A percentile compares a stretch with the other conserved stretches of the same genome.
phyloP scores from a whole-genome alignment of 1,139 yeast genomes.

The Candida labiduridarum region DNA sequence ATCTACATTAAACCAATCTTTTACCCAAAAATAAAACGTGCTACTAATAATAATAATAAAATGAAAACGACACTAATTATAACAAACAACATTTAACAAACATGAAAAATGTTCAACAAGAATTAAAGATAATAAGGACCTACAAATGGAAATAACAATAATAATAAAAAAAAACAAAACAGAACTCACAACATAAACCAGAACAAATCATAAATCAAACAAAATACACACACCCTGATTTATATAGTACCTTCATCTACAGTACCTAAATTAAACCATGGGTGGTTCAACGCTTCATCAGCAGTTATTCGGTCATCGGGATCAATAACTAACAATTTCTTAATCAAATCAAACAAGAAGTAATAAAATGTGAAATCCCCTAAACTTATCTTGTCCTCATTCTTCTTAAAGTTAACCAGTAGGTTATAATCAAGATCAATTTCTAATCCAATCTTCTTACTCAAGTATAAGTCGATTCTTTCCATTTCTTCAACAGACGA shows the following conservation, averaged over 20 bases:
- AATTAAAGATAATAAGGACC: not conserved
- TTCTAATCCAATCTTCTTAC: slow-evolving; percentile 41
- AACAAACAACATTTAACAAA: not conserved
- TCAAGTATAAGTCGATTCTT: slow-evolving; percentile 52
- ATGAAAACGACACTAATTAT: not conserved
- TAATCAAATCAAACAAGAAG: slow-evolving; percentile 67
- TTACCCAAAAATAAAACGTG: no score
- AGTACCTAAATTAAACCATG: slow-evolving; percentile 77
- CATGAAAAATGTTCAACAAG: not conserved
- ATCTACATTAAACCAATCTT: not conserved
- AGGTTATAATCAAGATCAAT: slow-evolving; percentile 45
- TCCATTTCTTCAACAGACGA: slow-evolving; percentile 55
- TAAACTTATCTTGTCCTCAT: slow-evolving; percentile 42
- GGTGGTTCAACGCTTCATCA: slow-evolving; percentile 69
- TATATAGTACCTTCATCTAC: slow-evolving; percentile 67
- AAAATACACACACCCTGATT: not conserved
- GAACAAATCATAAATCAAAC: not conserved
- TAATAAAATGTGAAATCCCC: slow-evolving; percentile 75
- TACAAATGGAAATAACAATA: not conserved
- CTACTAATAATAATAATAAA: not conserved
- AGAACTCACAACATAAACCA: not conserved
- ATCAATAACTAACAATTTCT: slow-evolving; percentile 61
- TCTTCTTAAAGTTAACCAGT: slow-evolving; percentile 43
- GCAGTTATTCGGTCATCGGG: slow-evolving; percentile 69
- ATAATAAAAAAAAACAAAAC: not conserved